Evolutionary conservation across 768 basidiomycete genomes (phyloP), one percentile per base, ranked within the genome.

Genomic region (Termitomyces sp.): DNA sequence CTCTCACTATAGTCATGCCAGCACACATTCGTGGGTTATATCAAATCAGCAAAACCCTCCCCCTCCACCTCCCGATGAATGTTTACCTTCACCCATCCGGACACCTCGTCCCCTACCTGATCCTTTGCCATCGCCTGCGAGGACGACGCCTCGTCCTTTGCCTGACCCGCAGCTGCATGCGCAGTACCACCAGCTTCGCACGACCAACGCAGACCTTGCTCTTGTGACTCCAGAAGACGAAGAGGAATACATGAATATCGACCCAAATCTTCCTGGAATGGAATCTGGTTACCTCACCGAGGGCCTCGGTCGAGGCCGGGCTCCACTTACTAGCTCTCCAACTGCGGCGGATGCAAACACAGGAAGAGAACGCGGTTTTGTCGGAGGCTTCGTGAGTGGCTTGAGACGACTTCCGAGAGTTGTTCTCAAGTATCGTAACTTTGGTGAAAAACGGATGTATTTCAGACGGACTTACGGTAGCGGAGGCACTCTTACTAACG

Each of bases 11-110:
- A 69, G 63, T 36, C 66, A 66, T 59, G 59, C 60, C 36, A 77
- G 74, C 63, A 76, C 76, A 8, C 69, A 68, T 43, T 77, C 78
- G 20, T 79, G 78, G 78, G 72, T 76, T 2, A 62, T 73, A n/a
- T 70, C 71, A 11, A 73, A 67, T 61, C 75, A 74, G 49, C 70
- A 71, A 46, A 67, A 73, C 59, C 71, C 67, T 57, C 71, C 67
- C 20, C 73, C 73, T 32, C 73, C 68, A 15, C 71, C 71, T 31
- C 74, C 69, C 57, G 64, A 66, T 31, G 62, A 64, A 34, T 56
- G 58, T 49, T 11, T 62, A 48, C 48, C 69, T 40, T 61, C 70
- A 37, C 71, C 72, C 38, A 59, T 69, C 51, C 70, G 69, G 51
- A 68, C 66, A 8, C 54, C 68, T 12, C 72, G 71, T 9, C 72